Percentiles rank a stretch among this genome's conserved stretches.
phyloP scores from a whole-genome alignment of 1,284 basidiomycete species.

The Bjerkandera adusta region DNA sequence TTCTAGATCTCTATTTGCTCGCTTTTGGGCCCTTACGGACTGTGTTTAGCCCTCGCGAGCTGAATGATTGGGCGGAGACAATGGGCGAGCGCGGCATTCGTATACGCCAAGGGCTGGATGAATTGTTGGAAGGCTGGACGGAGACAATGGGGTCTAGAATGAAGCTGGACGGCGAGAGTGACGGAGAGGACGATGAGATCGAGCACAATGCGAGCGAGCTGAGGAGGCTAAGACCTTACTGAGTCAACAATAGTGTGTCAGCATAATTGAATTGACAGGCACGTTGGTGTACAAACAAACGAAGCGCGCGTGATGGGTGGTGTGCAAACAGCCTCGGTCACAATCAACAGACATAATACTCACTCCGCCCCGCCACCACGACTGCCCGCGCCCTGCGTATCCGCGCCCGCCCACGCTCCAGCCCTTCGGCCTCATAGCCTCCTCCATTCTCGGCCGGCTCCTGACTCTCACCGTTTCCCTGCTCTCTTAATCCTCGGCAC shows the following conservation, averaged over 20 bases:
- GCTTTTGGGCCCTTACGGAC: constrained; percentile 77
- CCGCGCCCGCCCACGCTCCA: too few species aligned
- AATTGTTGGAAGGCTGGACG: constrained; percentile 47
- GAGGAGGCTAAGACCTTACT: constrained; percentile 64
- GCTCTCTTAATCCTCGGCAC: constrained; percentile 11
- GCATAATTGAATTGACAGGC: too few species aligned
- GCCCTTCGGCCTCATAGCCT: too few species aligned
- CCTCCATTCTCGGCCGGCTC: too few species aligned
- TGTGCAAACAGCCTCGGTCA: constrained; percentile 10
- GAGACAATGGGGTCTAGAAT: constrained; percentile 21
- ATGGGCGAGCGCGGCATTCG: constrained; percentile 85
- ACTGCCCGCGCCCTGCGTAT: too few species aligned
- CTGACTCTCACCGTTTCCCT: too few species aligned
- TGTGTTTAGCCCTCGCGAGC: constrained; percentile 66
- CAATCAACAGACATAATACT: too few species aligned
- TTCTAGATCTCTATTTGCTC: constrained; percentile 78
- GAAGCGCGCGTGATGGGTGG: constrained; percentile 6
- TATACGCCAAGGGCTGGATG: constrained; percentile 65
- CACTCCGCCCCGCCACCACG: too few species aligned
- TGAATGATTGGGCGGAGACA: constrained; percentile 67
- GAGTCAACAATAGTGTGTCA: too few species aligned
- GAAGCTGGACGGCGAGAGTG: constrained; percentile 27
- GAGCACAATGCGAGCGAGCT: constrained; percentile 59
- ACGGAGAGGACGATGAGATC: constrained; percentile 50
- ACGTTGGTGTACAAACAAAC: constrained; percentile 7